These are phyloP conservation scores for Tolypocladium endophyticum DNA, from an alignment of 2,329 filamentous ascomycete species.

Conservation along the genomic window DNA sequence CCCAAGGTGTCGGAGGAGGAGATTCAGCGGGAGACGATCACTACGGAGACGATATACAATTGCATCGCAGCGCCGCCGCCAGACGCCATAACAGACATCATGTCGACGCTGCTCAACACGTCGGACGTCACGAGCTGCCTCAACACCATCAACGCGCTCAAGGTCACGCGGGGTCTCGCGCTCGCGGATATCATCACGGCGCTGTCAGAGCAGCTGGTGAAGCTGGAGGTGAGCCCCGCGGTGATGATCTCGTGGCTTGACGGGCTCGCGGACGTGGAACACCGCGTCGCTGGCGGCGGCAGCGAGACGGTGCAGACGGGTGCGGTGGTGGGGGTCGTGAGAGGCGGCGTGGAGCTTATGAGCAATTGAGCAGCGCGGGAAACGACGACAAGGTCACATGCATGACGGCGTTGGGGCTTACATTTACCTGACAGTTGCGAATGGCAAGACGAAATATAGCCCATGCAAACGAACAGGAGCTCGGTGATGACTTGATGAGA, in stretches of 20 bases:
- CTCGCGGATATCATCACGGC: constrained; percentile 89
- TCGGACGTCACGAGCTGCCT: constrained; percentile 84
- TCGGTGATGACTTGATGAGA: background rate
- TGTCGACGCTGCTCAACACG: constrained; percentile 72
- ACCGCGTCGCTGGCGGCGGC: constrained; percentile 76
- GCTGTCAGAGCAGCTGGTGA: constrained; percentile 69
- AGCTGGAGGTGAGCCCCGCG: constrained; percentile 73
- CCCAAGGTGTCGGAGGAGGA: constrained; percentile 52
- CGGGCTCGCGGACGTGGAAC: constrained; percentile 86
- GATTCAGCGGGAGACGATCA: constrained; percentile 65
- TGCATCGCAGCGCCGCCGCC: constrained; percentile 95
- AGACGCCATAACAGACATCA: constrained; percentile 73
- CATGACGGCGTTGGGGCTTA: background rate
- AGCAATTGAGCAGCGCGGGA: constrained; percentile 6
- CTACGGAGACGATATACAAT: constrained; percentile 92
- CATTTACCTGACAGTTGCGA: background rate
- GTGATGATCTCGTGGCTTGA: constrained; percentile 89
- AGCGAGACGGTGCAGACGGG: constrained; percentile 86
- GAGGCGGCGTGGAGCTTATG: constrained; percentile 72
- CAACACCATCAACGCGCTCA: constrained; percentile 78
- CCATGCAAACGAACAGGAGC: background rate
- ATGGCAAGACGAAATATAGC: background rate
- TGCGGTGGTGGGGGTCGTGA: constrained; percentile 79
- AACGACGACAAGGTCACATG: background rate
- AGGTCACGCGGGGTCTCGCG: constrained; percentile 74